phyloP scores from a whole-genome alignment of 1,284 basidiomycete species.

The Peniophora sp. region DNA sequence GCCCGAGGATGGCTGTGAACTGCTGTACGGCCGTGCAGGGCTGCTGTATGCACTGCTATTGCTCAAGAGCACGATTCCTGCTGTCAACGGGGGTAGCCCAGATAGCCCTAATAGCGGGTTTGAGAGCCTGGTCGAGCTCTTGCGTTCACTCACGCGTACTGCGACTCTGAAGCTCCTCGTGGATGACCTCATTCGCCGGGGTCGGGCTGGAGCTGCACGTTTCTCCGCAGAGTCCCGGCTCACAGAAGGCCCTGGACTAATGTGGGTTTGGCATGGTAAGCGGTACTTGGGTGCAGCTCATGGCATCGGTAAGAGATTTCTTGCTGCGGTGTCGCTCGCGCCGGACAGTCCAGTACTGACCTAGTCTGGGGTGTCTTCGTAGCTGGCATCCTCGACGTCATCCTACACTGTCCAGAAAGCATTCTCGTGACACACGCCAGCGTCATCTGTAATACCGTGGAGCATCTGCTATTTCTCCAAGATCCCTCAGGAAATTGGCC shows the following conservation, averaged over 20 bases:
- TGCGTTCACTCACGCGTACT: neutral
- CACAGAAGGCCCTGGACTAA: constrained; percentile 29
- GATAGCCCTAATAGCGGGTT: constrained; percentile 9
- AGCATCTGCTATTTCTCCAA: constrained; percentile 40
- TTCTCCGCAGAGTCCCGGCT: constrained; percentile 20
- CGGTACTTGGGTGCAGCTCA: constrained; percentile 49
- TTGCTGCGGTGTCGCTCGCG: neutral
- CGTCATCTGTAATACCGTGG: constrained; percentile 32
- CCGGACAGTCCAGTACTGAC: neutral
- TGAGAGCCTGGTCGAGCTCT: neutral
- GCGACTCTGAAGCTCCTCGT: constrained; percentile 25
- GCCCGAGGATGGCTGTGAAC: constrained; percentile 38
- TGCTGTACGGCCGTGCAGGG: constrained; percentile 50
- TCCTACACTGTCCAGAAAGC: constrained; percentile 36
- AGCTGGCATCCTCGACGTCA: constrained; percentile 22
- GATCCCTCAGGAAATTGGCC: constrained; percentile 45
- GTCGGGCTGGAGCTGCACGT: constrained; percentile 29
- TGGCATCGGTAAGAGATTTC: constrained; percentile 39
- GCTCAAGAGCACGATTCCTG: constrained; percentile 22
- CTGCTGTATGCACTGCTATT: constrained; percentile 42
- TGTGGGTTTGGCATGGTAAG: constrained; percentile 52
- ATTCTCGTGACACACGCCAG: constrained; percentile 29
- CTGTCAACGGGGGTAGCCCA: neutral
- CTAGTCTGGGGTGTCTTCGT: neutral
- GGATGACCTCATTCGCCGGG: constrained; percentile 37